Evolutionary conservation across 2,329 filamentous ascomycete species (phyloP), one percentile per base, ranked within the genome.

Genomic region (Scleromitrula shiraiana): DNA sequence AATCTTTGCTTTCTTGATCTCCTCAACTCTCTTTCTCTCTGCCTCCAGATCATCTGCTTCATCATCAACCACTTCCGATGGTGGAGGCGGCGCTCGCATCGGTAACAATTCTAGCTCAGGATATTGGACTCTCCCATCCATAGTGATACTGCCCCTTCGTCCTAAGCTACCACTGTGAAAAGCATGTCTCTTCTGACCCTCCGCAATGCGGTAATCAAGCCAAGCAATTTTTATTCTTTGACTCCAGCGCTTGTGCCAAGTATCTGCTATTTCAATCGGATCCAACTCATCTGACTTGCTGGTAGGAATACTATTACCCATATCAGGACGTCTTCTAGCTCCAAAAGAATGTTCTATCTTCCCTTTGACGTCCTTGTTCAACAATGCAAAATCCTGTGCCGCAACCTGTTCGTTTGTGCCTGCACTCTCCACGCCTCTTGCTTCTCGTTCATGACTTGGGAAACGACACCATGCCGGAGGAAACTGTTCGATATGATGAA

Each of bases 61-160:
- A 24, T 52, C 27, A 17, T 48, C 27, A 32, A 49, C 46, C 19
- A 54, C 39, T n/a, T 47, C 51, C 5, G 10, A 33, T 22, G 50
- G 50, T 15, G 50, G 52, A 2, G 51, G 41, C 0, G 54, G 50
- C 37, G 33, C 33, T 14, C 41, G 27, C 27, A 58, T 39, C 6
- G 57, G 55, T 10, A 63, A 35, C 6, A 62, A 50, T 30, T 64
- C 62, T 22, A 62, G 42, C 30, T 64, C 59, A 0, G 60, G 60
- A 43, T 51, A 63, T 40, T 60, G 56, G 3, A 63, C 36, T 24
- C 55, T 43, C 6, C 54, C 51, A 6, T 53, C 53, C 15, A 55
- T 33, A 41, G 41, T 55, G 42, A 59, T 43, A 33, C 60, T 63
- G 2, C 58, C 52, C 50, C 53, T 56, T 17, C 56, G 37, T 2